Conservation (phyloP, 352 stramenopile species). For the Phytophthora hibernalis region DNA sequence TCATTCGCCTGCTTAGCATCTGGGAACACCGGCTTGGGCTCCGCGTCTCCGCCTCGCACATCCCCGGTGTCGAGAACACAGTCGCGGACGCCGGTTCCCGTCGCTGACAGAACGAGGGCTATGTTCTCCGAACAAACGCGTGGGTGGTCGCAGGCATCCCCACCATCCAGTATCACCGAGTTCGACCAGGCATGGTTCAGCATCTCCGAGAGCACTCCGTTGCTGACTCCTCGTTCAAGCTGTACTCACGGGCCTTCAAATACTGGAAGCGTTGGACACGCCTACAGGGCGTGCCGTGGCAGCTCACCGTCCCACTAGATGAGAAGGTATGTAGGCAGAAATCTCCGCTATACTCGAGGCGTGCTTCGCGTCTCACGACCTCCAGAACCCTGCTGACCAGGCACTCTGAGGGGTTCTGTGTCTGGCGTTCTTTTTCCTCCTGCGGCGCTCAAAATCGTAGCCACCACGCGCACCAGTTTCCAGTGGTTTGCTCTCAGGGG, state of each 20-base stretch:
- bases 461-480: neutral
- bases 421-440: constrained; percentile 21
- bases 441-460: constrained; percentile 10
- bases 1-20: neutral
- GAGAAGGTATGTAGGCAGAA: no score
- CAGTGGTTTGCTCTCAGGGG: constrained; percentile 3
- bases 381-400: no score
- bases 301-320: neutral
- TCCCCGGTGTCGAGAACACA: neutral
- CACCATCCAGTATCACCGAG: neutral
- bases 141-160: constrained; percentile 2
- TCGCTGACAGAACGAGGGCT: neutral
- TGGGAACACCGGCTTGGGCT: neutral
- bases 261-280: neutral
- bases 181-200: neutral
- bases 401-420: constrained; percentile 13
- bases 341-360: no score
- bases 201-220: constrained; percentile 21
- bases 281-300: neutral
- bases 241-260: neutral
- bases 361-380: no score
- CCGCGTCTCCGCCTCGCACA: constrained; percentile 9
- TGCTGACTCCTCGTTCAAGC: constrained; percentile 11
- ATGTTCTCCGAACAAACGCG: constrained; percentile 1
- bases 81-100: neutral